Evolutionary conservation across 1,139 yeast species (phyloP).

Genomic region (Magnusiomyces paraingens): DNA sequence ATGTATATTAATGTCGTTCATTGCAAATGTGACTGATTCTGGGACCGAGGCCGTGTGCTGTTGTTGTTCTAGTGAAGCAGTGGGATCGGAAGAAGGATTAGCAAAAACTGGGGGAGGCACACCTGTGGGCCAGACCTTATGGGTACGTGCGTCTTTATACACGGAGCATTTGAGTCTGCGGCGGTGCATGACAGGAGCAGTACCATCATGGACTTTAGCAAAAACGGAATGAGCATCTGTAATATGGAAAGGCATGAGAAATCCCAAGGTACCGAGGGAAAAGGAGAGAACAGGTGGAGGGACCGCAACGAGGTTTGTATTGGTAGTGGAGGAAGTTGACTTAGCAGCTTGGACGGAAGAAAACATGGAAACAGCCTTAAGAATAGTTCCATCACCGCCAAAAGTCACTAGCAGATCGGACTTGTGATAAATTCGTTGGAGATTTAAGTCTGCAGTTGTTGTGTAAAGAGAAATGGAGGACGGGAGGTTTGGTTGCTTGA

Average conservation of each 20-base stretch:
- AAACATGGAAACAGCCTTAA: slow-evolving; percentile 62
- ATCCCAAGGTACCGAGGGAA: slow-evolving; percentile 89
- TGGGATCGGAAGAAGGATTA: slow-evolving; percentile 4
- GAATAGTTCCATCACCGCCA: slow-evolving; percentile 95
- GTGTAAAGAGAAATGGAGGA: not conserved
- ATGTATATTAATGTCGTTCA: slow-evolving; percentile 86
- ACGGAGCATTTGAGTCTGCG: slow-evolving; percentile 69
- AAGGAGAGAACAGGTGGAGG: slow-evolving; percentile 80
- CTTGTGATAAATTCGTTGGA: slow-evolving; percentile 23
- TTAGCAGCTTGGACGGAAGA: slow-evolving; percentile 42
- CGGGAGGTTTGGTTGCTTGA: not conserved
- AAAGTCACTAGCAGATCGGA: slow-evolving; percentile 73
- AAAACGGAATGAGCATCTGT: slow-evolving; percentile 56
- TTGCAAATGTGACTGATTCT: slow-evolving; percentile 47
- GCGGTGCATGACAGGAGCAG: slow-evolving; percentile 67
- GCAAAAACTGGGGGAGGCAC: not conserved
- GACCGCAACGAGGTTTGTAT: no score
- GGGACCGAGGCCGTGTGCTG: slow-evolving; percentile 4
- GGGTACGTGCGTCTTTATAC: slow-evolving; percentile 15
- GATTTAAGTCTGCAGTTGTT: not conserved
- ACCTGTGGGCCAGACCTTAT: slow-evolving; percentile 5
- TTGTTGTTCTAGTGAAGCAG: slow-evolving; percentile 5
- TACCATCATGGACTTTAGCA: slow-evolving; percentile 54
- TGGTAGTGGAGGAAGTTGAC: no score
- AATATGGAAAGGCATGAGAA: slow-evolving; percentile 76